Evolutionary conservation across 2,329 filamentous ascomycete genomes (phyloP).

Genomic region (Neofusicoccum sp.): DNA sequence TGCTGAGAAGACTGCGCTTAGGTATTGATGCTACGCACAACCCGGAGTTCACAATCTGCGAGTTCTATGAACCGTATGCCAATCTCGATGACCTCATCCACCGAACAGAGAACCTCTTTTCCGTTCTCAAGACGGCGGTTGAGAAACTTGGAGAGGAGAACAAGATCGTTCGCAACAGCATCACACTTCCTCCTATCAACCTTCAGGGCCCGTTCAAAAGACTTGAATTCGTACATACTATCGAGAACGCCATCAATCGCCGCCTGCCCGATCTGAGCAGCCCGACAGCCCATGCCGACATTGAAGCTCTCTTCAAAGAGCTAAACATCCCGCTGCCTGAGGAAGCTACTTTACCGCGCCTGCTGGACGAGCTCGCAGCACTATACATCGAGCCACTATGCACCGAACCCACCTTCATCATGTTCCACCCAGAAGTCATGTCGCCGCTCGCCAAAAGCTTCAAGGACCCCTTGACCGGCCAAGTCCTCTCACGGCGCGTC

Average conservation of each 20-base stretch:
- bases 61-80: constrained; percentile 89
- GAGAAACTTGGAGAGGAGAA: constrained; percentile 50
- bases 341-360: constrained; percentile 60
- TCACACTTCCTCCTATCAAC: constrained; percentile 44
- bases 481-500: constrained; percentile 75
- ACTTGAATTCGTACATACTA: constrained; percentile 77
- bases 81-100: constrained; percentile 71
- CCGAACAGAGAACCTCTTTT: constrained; percentile 71
- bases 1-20: constrained; percentile 22
- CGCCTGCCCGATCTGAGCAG: constrained; percentile 57
- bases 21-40: constrained; percentile 85
- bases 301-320: constrained; percentile 56
- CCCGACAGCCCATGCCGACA: constrained; percentile 55
- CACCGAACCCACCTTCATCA: constrained; percentile 75
- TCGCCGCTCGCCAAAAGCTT: constrained; percentile 90
- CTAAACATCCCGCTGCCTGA: constrained; percentile 51
- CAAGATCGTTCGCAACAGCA: constrained; percentile 30
- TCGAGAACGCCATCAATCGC: constrained; percentile 67
- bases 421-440: constrained; percentile 84
- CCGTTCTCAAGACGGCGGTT: constrained; percentile 29
- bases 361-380: constrained; percentile 79
- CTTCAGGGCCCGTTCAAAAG: constrained; percentile 53
- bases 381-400: constrained; percentile 78
- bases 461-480: constrained; percentile 61
- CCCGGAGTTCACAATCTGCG: constrained; percentile 95